A percentile compares a stretch with the other conserved stretches of the same genome.
Evolutionary conservation across 768 basidiomycete species (phyloP).

Genomic region (Macrocybe gigantea): DNA sequence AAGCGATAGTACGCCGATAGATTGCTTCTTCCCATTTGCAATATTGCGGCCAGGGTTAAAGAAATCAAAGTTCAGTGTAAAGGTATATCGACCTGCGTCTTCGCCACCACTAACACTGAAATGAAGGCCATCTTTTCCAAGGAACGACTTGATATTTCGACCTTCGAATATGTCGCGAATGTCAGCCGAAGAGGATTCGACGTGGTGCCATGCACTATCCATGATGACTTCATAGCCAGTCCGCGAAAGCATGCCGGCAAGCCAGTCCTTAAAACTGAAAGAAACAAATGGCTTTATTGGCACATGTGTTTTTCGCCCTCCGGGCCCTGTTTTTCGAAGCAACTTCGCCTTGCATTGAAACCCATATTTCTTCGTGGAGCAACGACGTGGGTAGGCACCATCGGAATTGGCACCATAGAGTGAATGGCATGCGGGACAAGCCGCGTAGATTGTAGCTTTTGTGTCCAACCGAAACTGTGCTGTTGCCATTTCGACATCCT

Average conservation of each 20-base stretch:
- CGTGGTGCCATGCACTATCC: conserved; percentile 14
- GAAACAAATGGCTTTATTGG: conserved; percentile 16
- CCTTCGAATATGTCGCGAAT: conserved; percentile 21
- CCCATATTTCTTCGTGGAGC: background rate
- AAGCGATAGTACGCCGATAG: conserved; percentile 24
- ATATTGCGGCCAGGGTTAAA: conserved; percentile 28
- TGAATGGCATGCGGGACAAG: conserved; percentile 12
- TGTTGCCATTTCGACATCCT: conserved; percentile 5
- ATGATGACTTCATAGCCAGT: conserved; percentile 17
- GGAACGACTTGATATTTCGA: conserved; percentile 14
- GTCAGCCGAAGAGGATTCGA: conserved; percentile 1
- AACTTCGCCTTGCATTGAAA: background rate
- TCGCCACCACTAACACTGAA: conserved; percentile 11
- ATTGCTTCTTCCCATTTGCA: conserved; percentile 17
- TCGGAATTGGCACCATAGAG: conserved; percentile 6
- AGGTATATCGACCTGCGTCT: conserved; percentile 20
- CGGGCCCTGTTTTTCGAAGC: background rate
- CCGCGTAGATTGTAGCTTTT: conserved; percentile 11
- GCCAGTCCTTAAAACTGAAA: conserved; percentile 21
- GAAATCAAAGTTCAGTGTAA: conserved; percentile 25
- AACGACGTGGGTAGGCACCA: background rate
- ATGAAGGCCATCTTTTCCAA: conserved; percentile 18
- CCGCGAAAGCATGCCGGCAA: conserved; percentile 17
- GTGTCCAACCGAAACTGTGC: conserved; percentile 10
- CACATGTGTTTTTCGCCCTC: background rate